Evolutionary conservation across 306 rosid genomes (phyloP), one percentile per base, ranked within the genome.

Genomic region (Mimosa pudica): DNA sequence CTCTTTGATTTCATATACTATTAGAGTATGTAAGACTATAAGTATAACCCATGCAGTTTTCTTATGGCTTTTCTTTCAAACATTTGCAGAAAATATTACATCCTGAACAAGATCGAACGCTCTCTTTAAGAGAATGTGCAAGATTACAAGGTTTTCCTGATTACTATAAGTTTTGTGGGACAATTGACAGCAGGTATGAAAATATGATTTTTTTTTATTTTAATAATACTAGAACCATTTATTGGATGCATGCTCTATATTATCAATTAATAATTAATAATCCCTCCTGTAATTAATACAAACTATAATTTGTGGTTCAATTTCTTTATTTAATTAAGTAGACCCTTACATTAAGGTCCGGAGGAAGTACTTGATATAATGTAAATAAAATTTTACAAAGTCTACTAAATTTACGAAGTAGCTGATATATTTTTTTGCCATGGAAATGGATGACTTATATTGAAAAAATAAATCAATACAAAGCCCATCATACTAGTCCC

Each of bases 81-180:
- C 74, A 80, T 74, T 63, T 89, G 81, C 33, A 95, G 99, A 77
- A 54, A 66, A 67, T 86, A 54, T 80, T 95, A 58, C 99, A 95
- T 77, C 99, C 98, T 11, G 97, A 90, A 80, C 99, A 95, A 82
- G 99, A 95, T 67, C 85, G 98, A 57, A 18, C 83, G 74, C 93
- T 95, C 48, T 88, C 92, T 8, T 0, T 93, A 18, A 85, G 98
- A 80, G 99, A 95, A 88, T 85, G 72, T 78, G 98, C 99, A 64
- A 88, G 99, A 83, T 78, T 95, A 84, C 99, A 91, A 82, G 99
- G 99, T 35, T 95, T 95, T 82, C 99, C 94, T 38, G 99, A 95
- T 85, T 91, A 91, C 76, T 93, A 92, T 78, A 85, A 84, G 82
- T 91, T 91, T 83, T 71, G 81, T 72, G 99, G 99, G 57, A 84